phyloP scores from a whole-genome alignment of 1,284 basidiomycete species.

The Ganoderma boninense region DNA sequence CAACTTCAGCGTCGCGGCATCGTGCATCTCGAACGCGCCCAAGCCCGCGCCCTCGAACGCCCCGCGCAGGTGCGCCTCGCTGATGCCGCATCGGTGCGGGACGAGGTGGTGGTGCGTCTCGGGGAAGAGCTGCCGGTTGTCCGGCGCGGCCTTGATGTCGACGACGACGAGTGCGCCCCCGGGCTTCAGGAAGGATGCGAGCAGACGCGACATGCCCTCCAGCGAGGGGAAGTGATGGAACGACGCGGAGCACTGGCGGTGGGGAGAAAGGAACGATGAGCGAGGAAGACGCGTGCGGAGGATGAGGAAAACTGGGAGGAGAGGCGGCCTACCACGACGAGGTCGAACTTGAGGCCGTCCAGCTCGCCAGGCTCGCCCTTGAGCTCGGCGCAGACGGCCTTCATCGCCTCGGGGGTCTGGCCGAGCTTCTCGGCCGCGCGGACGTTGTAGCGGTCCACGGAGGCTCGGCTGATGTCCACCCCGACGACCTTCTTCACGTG shows the following conservation, averaged over 20 bases:
- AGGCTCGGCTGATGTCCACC: conserved; percentile 72
- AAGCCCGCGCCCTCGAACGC: conserved; percentile 60
- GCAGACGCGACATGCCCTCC: conserved; percentile 54
- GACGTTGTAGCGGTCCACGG: conserved; percentile 69
- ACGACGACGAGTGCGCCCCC: conserved; percentile 67
- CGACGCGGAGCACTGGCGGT: conserved; percentile 64
- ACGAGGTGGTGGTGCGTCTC: conserved; percentile 52
- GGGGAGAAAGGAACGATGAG: background rate
- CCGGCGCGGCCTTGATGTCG: conserved; percentile 52
- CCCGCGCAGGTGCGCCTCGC: conserved; percentile 51
- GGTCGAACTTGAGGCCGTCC: conserved; percentile 63
- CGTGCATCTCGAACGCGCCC: conserved; percentile 48
- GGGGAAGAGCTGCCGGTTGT: conserved; percentile 34
- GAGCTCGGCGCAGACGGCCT: conserved; percentile 60
- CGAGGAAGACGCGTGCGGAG: background rate
- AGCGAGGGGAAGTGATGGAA: conserved; percentile 75
- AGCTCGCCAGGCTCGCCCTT: conserved; percentile 56
- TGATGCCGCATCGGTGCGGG: conserved; percentile 60
- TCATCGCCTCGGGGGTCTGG: conserved; percentile 64
- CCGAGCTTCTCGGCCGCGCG: conserved; percentile 60
- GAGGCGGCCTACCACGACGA: conserved; percentile 63
- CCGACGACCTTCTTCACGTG: conserved; percentile 68
- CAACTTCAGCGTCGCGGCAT: background rate
- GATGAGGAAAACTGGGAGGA: too few species aligned
- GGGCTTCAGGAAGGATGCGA: conserved; percentile 67